A percentile compares a stretch with the other conserved stretches of the same genome.
Evolutionary conservation across 352 stramenopile genomes (phyloP).

Genomic region (Pythium volutum): DNA sequence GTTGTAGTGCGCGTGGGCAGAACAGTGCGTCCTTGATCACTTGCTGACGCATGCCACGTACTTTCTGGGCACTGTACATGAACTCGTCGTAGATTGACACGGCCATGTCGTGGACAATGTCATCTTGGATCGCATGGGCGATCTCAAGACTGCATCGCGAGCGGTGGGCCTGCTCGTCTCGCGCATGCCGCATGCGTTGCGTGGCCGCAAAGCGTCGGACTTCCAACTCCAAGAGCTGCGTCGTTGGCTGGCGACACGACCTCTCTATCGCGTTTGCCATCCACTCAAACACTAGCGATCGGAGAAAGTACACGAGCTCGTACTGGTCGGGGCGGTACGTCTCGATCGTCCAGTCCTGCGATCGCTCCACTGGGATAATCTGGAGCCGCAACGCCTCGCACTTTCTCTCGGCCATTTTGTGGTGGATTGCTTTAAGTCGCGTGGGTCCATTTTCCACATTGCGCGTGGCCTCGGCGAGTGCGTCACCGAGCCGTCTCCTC

Average conservation of each 20-base stretch:
- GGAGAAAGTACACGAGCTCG: conserved; percentile 37
- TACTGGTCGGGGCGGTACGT: conserved; percentile 38
- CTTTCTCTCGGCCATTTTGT: conserved; percentile 27
- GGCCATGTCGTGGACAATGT: conserved; percentile 34
- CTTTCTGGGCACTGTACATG: conserved; percentile 19
- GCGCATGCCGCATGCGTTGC: conserved; percentile 22
- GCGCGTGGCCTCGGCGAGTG: conserved; percentile 28
- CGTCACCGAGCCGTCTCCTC: conserved; percentile 24
- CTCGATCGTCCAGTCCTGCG: conserved; percentile 35
- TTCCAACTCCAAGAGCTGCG: conserved; percentile 29
- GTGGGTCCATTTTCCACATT: conserved; percentile 23
- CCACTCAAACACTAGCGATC: conserved; percentile 41
- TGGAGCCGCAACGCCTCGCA: conserved; percentile 22
- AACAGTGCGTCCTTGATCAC: conserved; percentile 26
- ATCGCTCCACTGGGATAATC: background rate
- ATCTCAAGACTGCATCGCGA: conserved; percentile 10
- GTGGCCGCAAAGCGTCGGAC: conserved; percentile 28
- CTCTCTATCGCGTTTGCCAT: conserved; percentile 29
- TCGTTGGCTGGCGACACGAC: conserved; percentile 23
- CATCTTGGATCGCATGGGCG: conserved; percentile 23
- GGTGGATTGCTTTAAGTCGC: conserved; percentile 29
- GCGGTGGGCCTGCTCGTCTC: conserved; percentile 19
- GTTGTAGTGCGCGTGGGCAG: conserved; percentile 8
- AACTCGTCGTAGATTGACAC: conserved; percentile 40
- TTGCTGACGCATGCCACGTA: conserved; percentile 19